A percentile compares a stretch with the other conserved stretches of the same genome.
phyloP scores from a whole-genome alignment of 1,139 yeast genomes.

The Kodamaea anthophila region DNA sequence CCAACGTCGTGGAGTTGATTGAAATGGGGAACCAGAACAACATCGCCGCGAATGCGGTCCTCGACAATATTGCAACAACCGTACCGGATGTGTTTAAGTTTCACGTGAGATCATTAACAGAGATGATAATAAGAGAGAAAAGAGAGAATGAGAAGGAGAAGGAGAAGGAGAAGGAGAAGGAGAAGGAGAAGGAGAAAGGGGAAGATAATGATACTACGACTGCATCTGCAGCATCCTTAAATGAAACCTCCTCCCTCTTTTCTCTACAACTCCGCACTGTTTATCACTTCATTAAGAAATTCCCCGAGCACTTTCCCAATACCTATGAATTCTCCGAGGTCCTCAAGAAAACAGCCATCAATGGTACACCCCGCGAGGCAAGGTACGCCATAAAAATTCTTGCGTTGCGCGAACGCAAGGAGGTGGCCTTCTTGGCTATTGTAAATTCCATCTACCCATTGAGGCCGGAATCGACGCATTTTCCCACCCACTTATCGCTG shows the following conservation, averaged over 20 bases:
- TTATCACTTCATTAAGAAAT: conserved; percentile 49
- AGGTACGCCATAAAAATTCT: conserved; percentile 59
- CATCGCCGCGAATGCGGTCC: conserved; percentile 42
- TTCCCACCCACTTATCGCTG: conserved; percentile 55
- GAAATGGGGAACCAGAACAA: conserved; percentile 1
- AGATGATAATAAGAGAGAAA: conserved; percentile 22
- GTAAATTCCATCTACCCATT: conserved; percentile 48
- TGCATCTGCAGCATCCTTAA: too few species aligned
- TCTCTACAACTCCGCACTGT: conserved; percentile 44
- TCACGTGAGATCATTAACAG: conserved; percentile 48
- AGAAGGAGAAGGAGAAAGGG: conserved; percentile 7
- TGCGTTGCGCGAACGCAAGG: conserved; percentile 41
- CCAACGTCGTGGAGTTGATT: conserved; percentile 54
- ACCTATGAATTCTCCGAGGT: conserved; percentile 32
- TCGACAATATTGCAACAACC: conserved; percentile 54
- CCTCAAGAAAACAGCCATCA: conserved; percentile 38
- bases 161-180: background rate
- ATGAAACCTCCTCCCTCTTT: conserved; percentile 7
- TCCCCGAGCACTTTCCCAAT: conserved; percentile 36
- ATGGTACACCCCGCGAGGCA: conserved; percentile 59
- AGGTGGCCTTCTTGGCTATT: conserved; percentile 32
- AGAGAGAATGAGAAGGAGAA: conserved; percentile 7
- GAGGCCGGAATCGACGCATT: conserved; percentile 24
- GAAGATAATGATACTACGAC: conserved; percentile 12
- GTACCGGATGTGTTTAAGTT: conserved; percentile 62